Base-by-base conservation (phyloP, 345 rosid genomes). In the Sisymbrium altissimum region DNA sequence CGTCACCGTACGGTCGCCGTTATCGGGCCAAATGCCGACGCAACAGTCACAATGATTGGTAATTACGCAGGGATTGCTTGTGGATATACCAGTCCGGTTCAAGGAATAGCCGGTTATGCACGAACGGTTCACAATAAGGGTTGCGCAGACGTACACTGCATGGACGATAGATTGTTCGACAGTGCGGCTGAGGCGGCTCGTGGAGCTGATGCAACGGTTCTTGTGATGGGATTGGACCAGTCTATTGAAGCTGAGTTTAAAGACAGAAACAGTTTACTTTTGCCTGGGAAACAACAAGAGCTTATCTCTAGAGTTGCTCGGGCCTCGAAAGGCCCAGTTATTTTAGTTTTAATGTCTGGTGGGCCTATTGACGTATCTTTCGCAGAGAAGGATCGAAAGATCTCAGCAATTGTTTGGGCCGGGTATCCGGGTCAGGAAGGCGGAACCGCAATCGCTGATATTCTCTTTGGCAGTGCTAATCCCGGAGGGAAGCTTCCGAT, bases 61-160 rank as follows among this genome's bases (percentile, higher is more conserved):
- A 95, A 95, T n/a, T 94, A 95, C 30, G 99, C 99, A 1, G 99
- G 98, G 59, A 75, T 87, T 78, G 91, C 97, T 56, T 95, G 99
- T 72, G 88, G 83, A 65, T 86, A 85, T 59, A 86, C 91, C 0
- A 84, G 88, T 66, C 95, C 96, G 0, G 73, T 90, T 32, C 88
- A 87, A 76, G 99, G 89, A 27, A 78, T 90, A 13, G 63, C 80
- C 41, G 75, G 52, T 32, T 95, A 95, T 62, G 78, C 86, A 9
- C 68, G 69, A 78, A 79, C 87, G 9, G 70, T 84, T 23, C 84
- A 84, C 52, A 82, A 82, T 15, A 74, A 64, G 18, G 99, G 97
- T 54, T 95, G 99, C n/a, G 83, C 27, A 0, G 78, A 88, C 9
- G 96, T 85, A 2, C 86, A 84, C 8, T 95, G 99, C 70, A 57